Evolutionary conservation across 2,329 filamentous ascomycete species (phyloP), one percentile per base, ranked within the genome.

Genomic region (Pseudogymnoascus sp.): DNA sequence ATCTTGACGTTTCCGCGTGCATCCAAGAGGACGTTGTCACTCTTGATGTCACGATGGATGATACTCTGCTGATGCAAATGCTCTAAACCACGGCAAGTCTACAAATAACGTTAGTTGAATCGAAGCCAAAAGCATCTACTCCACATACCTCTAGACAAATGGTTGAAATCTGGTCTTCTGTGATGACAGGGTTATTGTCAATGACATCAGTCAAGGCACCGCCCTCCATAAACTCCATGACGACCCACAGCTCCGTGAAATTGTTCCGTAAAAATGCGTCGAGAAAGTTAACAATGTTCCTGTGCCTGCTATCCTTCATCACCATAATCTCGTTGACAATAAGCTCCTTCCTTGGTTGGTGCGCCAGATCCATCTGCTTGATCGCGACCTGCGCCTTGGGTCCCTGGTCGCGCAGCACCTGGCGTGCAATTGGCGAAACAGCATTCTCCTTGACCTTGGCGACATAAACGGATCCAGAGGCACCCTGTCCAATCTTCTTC

Each of bases 151-250:
- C 95, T 61, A 89, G 84, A 76, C 93, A 98, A 68, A 99, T 98
- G 4, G 93, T 97, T 8, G 95, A 91, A 72, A 99, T 99, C 76
- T 99, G 95, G 74, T 97, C 91, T 76, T 99, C 95, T 4, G 89
- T 91, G 70, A 99, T 97, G 63, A 88, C 86, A 2, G 89, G 85
- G 76, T 98, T 99, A 79, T 98, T 97, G 77, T 99, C 95, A 77
- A 99, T 99, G 65, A 99, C 92, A 80, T 99, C 95, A 1, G 95
- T 99, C 75, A 99, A 79, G 66, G 95, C 91, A 78, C 95, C 95
- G 71, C 95, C 95, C 78, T 99, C 95, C 95, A 99, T 99, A 72
- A 93, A 99, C 79, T 99, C 95, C 95, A 99, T 96, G 61, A 99
- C 93, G 10, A 99, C 92, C 95, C 95, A 99, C n/a, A 99, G 84